These are phyloP conservation scores for Rhizopogon rudus DNA, from an alignment of 768 basidiomycete species.

Conservation along the genomic window DNA sequence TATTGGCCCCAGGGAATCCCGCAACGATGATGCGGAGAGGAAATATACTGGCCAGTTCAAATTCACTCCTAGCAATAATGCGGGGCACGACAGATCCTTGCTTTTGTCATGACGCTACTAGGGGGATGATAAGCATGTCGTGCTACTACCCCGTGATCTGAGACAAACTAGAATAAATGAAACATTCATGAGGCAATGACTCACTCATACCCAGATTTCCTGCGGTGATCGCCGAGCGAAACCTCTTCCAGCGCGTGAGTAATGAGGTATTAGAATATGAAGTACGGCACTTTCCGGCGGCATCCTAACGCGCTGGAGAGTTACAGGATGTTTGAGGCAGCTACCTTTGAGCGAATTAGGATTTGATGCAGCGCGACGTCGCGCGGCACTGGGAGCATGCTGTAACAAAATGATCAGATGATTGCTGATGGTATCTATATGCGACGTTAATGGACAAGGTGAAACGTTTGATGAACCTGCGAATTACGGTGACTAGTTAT, in stretches of 20 bases:
- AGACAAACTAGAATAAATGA: neutral
- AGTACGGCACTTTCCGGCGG: neutral
- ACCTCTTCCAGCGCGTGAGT: neutral
- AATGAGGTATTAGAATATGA: neutral
- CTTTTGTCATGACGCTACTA: neutral
- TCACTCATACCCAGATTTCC: neutral
- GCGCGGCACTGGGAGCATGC: neutral
- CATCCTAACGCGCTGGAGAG: neutral
- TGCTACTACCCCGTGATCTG: neutral
- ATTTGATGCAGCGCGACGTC: neutral
- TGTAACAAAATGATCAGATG: neutral
- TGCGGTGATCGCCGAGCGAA: neutral
- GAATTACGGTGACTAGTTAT: neutral
- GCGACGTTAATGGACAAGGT: neutral
- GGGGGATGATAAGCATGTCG: neutral
- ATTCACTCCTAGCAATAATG: neutral
- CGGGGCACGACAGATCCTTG: neutral
- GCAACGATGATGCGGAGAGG: neutral
- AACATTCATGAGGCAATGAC: neutral
- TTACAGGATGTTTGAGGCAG: neutral
- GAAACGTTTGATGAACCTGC: neutral
- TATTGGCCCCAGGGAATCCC: neutral
- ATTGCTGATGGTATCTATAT: neutral
- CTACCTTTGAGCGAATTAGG: neutral
- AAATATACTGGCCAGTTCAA: neutral